phyloP scores from a whole-genome alignment of 1,284 basidiomycete species.

The Boletus subluridellus region DNA sequence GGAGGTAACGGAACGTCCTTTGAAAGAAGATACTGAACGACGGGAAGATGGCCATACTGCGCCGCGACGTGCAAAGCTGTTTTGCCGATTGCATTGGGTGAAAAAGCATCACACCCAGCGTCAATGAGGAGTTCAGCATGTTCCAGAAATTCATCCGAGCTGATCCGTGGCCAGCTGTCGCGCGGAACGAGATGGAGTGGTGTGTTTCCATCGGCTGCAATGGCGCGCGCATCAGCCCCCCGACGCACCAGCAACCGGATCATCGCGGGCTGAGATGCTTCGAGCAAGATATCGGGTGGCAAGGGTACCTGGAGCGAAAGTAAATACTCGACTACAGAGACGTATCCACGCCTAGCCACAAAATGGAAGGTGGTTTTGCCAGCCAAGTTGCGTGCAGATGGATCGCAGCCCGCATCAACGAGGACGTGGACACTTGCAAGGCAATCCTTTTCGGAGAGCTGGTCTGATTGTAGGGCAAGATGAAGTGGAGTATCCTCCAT shows the following conservation, averaged over 20 bases:
- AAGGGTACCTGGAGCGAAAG: background rate
- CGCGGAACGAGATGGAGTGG: background rate
- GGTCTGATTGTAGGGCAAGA: background rate
- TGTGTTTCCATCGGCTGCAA: background rate
- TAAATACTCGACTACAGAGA: background rate
- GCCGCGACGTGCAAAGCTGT: background rate
- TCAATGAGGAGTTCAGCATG: background rate
- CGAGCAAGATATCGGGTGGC: background rate
- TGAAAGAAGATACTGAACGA: background rate
- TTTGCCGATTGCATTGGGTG: background rate
- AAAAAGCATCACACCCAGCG: background rate
- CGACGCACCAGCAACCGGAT: background rate
- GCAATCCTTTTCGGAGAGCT: background rate
- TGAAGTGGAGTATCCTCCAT: background rate
- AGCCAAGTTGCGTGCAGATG: background rate
- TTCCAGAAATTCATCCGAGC: background rate
- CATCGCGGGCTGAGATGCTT: background rate
- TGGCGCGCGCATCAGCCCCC: background rate
- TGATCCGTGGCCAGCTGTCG: rapidly evolving
- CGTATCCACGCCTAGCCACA: background rate
- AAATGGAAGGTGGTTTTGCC: background rate
- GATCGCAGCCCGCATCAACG: background rate
- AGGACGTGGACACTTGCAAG: background rate
- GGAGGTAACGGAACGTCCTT: background rate
- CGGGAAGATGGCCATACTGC: background rate